A percentile compares a stretch with the other conserved stretches of the same genome.
Evolutionary conservation across 2,329 filamentous ascomycete genomes (phyloP).

Genomic region (Emergomyces orientalis): DNA sequence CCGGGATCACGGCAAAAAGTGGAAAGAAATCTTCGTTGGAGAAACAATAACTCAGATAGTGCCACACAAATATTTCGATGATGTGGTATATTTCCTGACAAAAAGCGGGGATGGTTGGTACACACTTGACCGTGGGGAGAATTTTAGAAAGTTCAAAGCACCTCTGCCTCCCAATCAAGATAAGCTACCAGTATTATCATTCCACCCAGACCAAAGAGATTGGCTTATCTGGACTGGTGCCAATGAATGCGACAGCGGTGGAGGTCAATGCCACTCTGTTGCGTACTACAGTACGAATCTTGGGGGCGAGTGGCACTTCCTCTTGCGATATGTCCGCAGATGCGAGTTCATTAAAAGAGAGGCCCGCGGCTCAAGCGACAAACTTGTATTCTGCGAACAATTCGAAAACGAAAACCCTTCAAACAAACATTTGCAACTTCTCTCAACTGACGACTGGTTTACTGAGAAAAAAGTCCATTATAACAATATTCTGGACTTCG

Average conservation of each 20-base stretch:
- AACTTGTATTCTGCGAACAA: conserved; percentile 57
- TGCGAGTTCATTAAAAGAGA: conserved; percentile 78
- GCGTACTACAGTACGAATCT: conserved; percentile 72
- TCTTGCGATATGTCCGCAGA: conserved; percentile 64
- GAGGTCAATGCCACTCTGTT: conserved; percentile 57
- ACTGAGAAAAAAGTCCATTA: conserved; percentile 52
- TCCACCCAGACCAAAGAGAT: conserved; percentile 76
- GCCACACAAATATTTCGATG: conserved; percentile 71
- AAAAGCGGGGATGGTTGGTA: conserved; percentile 60
- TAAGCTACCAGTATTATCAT: conserved; percentile 50
- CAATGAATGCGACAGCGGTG: conserved; percentile 50
- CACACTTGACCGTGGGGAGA: conserved; percentile 67
- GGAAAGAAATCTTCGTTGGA: conserved; percentile 61
- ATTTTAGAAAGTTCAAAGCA: conserved; percentile 63
- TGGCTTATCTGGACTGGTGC: conserved; percentile 86
- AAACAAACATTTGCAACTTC: conserved; percentile 56
- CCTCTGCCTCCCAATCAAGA: conserved; percentile 50
- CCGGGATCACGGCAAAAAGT: conserved; percentile 79
- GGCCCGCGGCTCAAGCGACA: conserved; percentile 45
- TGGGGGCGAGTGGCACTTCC: conserved; percentile 65
- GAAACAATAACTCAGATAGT: conserved; percentile 62
- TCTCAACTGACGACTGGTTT: conserved; percentile 74
- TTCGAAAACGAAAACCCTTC: conserved; percentile 53
- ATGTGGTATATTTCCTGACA: conserved; percentile 80
- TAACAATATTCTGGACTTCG: conserved; percentile 70